Conservation (phyloP, 2,329 filamentous ascomycete genomes). For the Xylogone sp. region DNA sequence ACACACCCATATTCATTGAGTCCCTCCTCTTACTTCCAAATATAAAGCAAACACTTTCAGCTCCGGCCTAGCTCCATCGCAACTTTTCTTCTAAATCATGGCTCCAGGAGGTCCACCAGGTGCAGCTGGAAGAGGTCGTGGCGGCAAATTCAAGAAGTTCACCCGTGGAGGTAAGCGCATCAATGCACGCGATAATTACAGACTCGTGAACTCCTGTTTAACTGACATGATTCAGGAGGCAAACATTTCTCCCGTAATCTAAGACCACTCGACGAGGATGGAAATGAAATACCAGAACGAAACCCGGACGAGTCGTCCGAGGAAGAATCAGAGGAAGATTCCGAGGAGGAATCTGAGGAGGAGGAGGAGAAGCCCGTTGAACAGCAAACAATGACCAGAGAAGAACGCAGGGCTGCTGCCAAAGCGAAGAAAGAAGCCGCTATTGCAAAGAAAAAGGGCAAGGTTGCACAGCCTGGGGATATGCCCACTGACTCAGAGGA, state of each 20-base stretch:
- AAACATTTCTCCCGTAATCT: conserved; percentile 95
- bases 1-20: neutral
- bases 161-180: conserved; percentile 75
- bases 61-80: conserved; percentile 2
- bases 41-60: conserved; percentile 4
- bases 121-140: conserved; percentile 61
- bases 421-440: conserved; percentile 91
- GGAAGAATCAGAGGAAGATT: conserved; percentile 47
- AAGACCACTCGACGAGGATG: conserved; percentile 82
- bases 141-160: conserved; percentile 92
- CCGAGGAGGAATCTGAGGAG: conserved; percentile 45
- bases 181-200: neutral
- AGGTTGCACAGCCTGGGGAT: conserved; percentile 76
- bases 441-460: conserved; percentile 69
- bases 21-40: neutral
- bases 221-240: conserved; percentile 62
- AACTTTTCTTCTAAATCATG: conserved; percentile 30
- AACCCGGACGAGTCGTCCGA: conserved; percentile 49
- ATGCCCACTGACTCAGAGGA: conserved; percentile 68
- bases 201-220: too few relatives aligned
- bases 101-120: conserved; percentile 44
- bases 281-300: conserved; percentile 81
- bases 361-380: conserved; percentile 43
- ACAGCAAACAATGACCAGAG: conserved; percentile 65
- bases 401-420: conserved; percentile 81